Evolutionary conservation across 2,329 filamentous ascomycete species (phyloP).

Genomic region (Apiospora marii): DNA sequence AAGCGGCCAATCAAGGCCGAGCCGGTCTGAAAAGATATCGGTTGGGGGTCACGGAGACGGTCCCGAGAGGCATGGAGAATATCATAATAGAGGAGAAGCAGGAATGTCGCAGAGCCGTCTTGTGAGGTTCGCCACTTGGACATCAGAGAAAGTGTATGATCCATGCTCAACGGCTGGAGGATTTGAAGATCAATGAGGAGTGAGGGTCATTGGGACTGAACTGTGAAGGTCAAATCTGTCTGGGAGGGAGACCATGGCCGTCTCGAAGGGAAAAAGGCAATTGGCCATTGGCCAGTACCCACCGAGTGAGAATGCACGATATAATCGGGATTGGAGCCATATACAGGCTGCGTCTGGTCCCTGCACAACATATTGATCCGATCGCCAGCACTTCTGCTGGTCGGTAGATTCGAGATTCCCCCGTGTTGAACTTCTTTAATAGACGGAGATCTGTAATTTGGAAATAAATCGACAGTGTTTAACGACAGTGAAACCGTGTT

Average conservation of each 20-base stretch:
- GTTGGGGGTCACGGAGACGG: not conserved
- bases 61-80: not conserved
- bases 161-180: not conserved
- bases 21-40: not conserved
- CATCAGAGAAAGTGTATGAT: not conserved
- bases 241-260: not conserved
- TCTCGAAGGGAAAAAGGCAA: not conserved
- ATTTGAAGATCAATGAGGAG: not conserved
- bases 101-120: not conserved
- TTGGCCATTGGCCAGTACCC: not conserved
- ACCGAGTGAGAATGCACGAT: not conserved
- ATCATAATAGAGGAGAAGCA: not conserved
- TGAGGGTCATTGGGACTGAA: not conserved
- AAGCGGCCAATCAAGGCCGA: not conserved
- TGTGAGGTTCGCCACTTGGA: conserved; percentile 2
- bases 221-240: not conserved
- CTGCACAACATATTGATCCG: not conserved
- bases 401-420: not conserved
- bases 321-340: not conserved
- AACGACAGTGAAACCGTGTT: not conserved
- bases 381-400: not conserved
- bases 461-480: not conserved
- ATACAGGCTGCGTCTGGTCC: not conserved
- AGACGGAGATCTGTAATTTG: not conserved
- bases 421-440: not conserved